Evolutionary conservation across 225 moss, liverwort and hornwort species (phyloP).

Genomic region (Antitrichia curtipendula): DNA sequence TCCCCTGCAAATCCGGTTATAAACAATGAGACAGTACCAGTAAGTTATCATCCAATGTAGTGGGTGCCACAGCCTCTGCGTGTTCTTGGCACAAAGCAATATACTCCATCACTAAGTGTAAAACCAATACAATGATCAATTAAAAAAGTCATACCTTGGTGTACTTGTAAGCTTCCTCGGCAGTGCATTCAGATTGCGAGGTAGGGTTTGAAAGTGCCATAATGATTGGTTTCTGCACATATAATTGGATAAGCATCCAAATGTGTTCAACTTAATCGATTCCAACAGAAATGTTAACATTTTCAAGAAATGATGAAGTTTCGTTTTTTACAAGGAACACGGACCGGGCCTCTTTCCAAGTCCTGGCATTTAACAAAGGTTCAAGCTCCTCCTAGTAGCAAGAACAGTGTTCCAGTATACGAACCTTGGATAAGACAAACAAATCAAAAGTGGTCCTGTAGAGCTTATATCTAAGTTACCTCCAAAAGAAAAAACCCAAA

Average conservation of each 20-base stretch:
- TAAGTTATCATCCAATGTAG: neutral
- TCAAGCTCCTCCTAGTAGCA: neutral
- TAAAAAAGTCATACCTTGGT: conserved; percentile 34
- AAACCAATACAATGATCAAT: neutral
- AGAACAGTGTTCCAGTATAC: neutral
- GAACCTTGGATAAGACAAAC: neutral
- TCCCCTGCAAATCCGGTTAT: conserved; percentile 40
- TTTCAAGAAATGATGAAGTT: neutral
- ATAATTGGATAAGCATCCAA: neutral
- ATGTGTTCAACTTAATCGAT: neutral
- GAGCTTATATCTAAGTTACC: neutral
- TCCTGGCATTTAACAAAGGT: neutral
- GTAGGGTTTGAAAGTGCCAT: conserved; percentile 93
- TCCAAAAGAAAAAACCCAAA: neutral
- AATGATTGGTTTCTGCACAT: conserved; percentile 71
- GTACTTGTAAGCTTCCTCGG: conserved; percentile 77
- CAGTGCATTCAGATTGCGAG: conserved; percentile 85
- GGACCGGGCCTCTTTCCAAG: neutral
- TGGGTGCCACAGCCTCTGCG: neutral
- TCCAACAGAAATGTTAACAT: neutral
- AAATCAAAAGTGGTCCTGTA: neutral
- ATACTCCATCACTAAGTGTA: neutral
- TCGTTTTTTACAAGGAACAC: neutral
- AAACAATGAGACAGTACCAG: neutral
- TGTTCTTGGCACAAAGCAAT: neutral